Conservation (phyloP, 1,284 basidiomycete genomes). For the Pisolithus thermaeus region DNA sequence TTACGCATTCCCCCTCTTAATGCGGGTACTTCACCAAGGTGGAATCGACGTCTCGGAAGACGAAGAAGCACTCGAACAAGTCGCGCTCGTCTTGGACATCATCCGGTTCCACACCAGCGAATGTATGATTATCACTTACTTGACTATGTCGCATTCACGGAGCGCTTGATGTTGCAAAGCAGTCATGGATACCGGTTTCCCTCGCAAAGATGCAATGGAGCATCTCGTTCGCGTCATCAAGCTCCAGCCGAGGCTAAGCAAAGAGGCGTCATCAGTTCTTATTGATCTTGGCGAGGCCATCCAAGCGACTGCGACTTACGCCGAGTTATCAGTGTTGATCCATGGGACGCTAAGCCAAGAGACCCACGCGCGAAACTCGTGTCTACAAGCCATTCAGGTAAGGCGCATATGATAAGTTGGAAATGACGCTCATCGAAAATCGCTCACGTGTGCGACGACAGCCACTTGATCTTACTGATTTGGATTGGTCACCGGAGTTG, state of each 20-base stretch:
- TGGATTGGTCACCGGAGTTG: slow-evolving; percentile 88
- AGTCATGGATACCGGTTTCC: slow-evolving; percentile 70
- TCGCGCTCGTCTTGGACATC: slow-evolving; percentile 80
- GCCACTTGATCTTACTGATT: slow-evolving; percentile 92
- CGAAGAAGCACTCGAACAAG: slow-evolving; percentile 80
- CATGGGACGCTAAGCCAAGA: slow-evolving; percentile 82
- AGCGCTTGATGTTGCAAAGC: neutral
- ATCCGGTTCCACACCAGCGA: slow-evolving; percentile 83
- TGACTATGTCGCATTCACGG: neutral
- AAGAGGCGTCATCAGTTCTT: slow-evolving; percentile 82
- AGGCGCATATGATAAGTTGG: slow-evolving; percentile 72
- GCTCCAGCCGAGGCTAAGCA: slow-evolving; percentile 77
- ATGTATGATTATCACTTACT: slow-evolving; percentile 47
- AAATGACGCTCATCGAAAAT: slow-evolving; percentile 27
- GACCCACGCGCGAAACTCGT: slow-evolving; percentile 83
- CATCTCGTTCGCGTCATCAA: slow-evolving; percentile 74
- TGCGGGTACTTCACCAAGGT: slow-evolving; percentile 62
- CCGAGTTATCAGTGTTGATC: slow-evolving; percentile 68
- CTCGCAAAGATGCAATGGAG: slow-evolving; percentile 65
- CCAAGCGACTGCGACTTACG: slow-evolving; percentile 53
- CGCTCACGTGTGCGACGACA: slow-evolving; percentile 25
- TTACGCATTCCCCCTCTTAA: slow-evolving; percentile 76
- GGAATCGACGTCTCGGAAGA: slow-evolving; percentile 63
- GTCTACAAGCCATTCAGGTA: slow-evolving; percentile 88
- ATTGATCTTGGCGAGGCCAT: slow-evolving; percentile 84